A percentile compares a stretch with the other conserved stretches of the same genome.
phyloP scores from a whole-genome alignment of 345 rosid species.

The Camelina neglecta region DNA sequence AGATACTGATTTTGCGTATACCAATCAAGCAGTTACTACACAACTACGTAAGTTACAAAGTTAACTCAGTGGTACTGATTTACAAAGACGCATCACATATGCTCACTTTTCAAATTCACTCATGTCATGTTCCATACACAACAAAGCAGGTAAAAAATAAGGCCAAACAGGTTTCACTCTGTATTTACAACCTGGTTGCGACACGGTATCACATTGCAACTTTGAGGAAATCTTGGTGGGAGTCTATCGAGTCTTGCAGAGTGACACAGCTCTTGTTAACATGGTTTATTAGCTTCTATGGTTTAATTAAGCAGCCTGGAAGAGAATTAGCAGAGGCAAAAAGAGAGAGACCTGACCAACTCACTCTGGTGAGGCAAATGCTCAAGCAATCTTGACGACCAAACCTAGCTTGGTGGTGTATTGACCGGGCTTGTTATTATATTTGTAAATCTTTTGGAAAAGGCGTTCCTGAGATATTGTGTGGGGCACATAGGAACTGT shows the following conservation, averaged over 20 bases:
- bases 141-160: neutral
- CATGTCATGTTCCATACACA: neutral
- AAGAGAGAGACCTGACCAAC: neutral
- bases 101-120: neutral
- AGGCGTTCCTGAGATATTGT: neutral
- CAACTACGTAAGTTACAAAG: conserved; percentile 2
- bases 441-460: neutral
- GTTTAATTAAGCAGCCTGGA: conserved; percentile 36
- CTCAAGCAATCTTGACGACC: neutral
- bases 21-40: conserved; percentile 16
- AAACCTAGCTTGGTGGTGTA: neutral
- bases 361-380: neutral
- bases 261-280: neutral
- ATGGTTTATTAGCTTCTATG: neutral
- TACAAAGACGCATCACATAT: neutral
- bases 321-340: conserved; percentile 66
- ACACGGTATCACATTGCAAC: neutral
- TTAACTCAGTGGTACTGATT: conserved; percentile 3
- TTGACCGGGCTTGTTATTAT: neutral
- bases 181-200: neutral
- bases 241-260: no score
- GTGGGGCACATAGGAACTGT: neutral
- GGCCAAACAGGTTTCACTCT: neutral
- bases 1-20: neutral
- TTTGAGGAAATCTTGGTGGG: no score